Conservation (phyloP, 2,329 filamentous ascomycete genomes). For the Akanthomyces muscarius region DNA sequence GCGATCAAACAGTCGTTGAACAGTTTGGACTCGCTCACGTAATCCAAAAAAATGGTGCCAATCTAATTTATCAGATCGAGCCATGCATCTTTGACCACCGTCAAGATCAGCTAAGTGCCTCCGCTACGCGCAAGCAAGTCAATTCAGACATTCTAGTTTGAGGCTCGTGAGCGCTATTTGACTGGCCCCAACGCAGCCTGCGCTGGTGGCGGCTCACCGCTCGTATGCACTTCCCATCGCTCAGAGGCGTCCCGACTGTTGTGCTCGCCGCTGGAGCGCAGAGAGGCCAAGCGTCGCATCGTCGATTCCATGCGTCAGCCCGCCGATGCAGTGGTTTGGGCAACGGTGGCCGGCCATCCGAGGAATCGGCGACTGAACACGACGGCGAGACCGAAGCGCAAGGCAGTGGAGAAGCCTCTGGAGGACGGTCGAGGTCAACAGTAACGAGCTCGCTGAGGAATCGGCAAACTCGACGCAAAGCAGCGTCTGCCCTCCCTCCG, state of each 20-base stretch:
- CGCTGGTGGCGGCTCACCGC: slow-evolving; percentile 10
- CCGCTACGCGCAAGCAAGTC: background rate
- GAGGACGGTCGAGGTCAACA: slow-evolving; percentile 16
- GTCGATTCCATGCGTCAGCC: slow-evolving; percentile 12
- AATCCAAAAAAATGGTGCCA: slow-evolving; percentile 4
- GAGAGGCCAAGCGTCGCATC: slow-evolving; percentile 1
- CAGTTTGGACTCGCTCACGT: slow-evolving; percentile 6
- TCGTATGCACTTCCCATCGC: slow-evolving; percentile 12
- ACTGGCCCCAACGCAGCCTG: background rate
- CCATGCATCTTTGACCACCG: slow-evolving; percentile 17
- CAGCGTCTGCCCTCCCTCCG: slow-evolving; percentile 15
- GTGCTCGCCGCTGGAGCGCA: slow-evolving; percentile 13
- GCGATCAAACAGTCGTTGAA: background rate
- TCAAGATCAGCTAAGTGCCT: background rate
- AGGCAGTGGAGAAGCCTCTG: slow-evolving; percentile 12
- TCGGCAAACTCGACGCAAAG: slow-evolving; percentile 23
- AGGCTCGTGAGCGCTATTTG: background rate
- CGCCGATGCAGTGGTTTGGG: slow-evolving; percentile 6
- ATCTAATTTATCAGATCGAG: slow-evolving; percentile 20
- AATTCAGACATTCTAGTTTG: background rate
- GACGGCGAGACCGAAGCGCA: slow-evolving; percentile 10
- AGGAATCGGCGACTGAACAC: slow-evolving; percentile 15
- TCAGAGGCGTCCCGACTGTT: background rate
- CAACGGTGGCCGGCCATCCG: slow-evolving; percentile 12
- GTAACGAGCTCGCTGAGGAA: slow-evolving; percentile 16